These are phyloP conservation scores for Myxozyma geophila DNA, from an alignment of 805 yeast genomes.

Conservation along the genomic window DNA sequence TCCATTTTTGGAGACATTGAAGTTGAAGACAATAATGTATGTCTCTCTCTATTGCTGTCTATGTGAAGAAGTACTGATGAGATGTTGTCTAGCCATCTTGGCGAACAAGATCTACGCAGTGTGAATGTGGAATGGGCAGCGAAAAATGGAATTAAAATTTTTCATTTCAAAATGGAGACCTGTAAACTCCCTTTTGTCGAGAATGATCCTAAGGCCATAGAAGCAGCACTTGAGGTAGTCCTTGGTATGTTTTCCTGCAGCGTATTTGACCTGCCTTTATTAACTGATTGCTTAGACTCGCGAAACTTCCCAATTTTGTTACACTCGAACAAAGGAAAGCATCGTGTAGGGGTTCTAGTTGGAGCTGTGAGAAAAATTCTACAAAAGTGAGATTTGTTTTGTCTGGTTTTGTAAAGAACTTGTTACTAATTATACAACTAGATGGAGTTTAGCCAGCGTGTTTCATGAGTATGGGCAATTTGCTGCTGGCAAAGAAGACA, in stretches of 20 bases:
- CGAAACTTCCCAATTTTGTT: constrained; percentile 84
- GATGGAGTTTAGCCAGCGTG: constrained; percentile 88
- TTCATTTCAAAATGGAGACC: constrained; percentile 67
- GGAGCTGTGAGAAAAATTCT: constrained; percentile 83
- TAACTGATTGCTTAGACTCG: constrained; percentile 37
- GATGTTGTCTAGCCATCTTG: constrained; percentile 47
- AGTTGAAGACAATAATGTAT: constrained; percentile 78
- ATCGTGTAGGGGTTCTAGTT: constrained; percentile 90
- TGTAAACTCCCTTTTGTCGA: constrained; percentile 74
- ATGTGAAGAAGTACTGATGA: not conserved
- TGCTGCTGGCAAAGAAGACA: constrained; percentile 92
- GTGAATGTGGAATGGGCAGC: constrained; percentile 75
- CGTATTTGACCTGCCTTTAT: not conserved
- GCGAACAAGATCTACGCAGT: constrained; percentile 61
- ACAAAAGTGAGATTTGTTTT: constrained; percentile 48
- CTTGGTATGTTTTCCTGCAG: constrained; percentile 26
- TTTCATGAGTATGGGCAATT: constrained; percentile 93
- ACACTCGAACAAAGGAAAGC: constrained; percentile 97
- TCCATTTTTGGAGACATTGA: constrained; percentile 71
- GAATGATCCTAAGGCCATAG: constrained; percentile 63
- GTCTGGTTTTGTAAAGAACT: not conserved
- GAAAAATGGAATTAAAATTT: constrained; percentile 56
- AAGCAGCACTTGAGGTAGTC: constrained; percentile 45
- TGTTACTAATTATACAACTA: not conserved
- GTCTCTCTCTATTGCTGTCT: constrained; percentile 46